Conservation (phyloP, 768 basidiomycete species). For the Tylopilus intermedius region DNA sequence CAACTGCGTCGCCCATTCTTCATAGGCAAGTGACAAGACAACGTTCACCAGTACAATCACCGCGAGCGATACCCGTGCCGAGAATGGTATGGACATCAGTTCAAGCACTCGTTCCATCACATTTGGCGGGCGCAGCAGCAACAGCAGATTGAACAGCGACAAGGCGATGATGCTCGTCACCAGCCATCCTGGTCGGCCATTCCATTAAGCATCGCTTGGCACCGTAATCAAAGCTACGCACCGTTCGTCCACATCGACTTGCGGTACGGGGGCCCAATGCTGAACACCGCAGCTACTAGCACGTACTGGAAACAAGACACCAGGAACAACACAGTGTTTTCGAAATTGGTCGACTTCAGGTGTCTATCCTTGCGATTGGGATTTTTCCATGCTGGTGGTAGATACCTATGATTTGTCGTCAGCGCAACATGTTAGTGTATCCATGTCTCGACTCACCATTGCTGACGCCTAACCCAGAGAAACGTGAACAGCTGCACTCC, state of each 20-base stretch:
- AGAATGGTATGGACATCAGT: conserved; percentile 67
- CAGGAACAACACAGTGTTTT: conserved; percentile 89
- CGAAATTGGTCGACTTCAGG: conserved; percentile 80
- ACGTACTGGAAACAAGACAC: conserved; percentile 99
- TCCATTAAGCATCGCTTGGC: neutral
- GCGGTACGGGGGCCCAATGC: conserved; percentile 95
- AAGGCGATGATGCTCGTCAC: conserved; percentile 72
- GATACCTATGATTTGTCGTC: conserved; percentile 55
- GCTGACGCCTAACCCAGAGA: conserved; percentile 79
- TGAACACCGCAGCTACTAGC: conserved; percentile 93
- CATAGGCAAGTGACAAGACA: conserved; percentile 64
- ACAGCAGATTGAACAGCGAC: conserved; percentile 66
- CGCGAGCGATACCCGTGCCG: conserved; percentile 68
- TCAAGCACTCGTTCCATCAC: conserved; percentile 59
- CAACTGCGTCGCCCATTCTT: conserved; percentile 63
- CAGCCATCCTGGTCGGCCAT: conserved; percentile 56
- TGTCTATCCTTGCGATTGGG: conserved; percentile 56
- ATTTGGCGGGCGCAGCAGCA: conserved; percentile 68
- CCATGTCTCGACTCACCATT: conserved; percentile 52
- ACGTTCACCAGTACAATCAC: conserved; percentile 67
- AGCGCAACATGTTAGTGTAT: neutral
- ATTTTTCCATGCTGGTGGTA: conserved; percentile 48
- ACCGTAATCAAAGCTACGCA: conserved; percentile 32
- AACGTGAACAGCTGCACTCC: conserved; percentile 83
- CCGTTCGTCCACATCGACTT: conserved; percentile 94